These are phyloP conservation scores for Pinus albicaulis DNA, from an alignment of 75 land plant species.

Conservation along the genomic window DNA sequence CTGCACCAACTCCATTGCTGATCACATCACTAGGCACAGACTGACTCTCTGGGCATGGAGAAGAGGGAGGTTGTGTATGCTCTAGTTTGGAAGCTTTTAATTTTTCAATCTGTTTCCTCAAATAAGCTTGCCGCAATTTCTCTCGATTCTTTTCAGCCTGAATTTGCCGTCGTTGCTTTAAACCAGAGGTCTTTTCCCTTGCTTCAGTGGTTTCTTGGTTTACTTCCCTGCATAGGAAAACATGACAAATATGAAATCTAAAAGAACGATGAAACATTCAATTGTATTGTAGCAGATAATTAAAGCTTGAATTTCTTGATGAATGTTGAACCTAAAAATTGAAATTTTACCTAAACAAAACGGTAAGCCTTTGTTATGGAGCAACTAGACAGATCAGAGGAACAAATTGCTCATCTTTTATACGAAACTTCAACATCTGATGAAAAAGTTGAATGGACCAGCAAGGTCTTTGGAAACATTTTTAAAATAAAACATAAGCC, in stretches of 20 bases:
- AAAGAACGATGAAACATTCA: not conserved
- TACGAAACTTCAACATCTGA: too few relatives aligned
- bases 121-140: conserved; percentile 76
- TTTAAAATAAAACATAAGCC: too few relatives aligned
- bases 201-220: conserved; percentile 89
- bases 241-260: not conserved
- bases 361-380: too few relatives aligned
- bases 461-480: too few relatives aligned
- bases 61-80: conserved; percentile 1
- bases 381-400: too few relatives aligned
- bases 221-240: conserved; percentile 66
- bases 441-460: too few relatives aligned
- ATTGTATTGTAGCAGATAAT: not conserved
- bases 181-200: conserved; percentile 64
- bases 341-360: too few relatives aligned
- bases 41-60: not conserved
- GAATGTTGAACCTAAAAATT: too few relatives aligned
- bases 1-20: not conserved
- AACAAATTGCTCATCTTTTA: too few relatives aligned
- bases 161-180: conserved; percentile 74
- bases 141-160: conserved; percentile 75
- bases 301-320: not conserved
- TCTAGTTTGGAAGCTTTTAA: conserved; percentile 56
- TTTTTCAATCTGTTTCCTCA: conserved; percentile 77
- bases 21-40: not conserved